These are phyloP conservation scores for Draba incana DNA, from an alignment of 345 rosid genomes.

Conservation along the genomic window DNA sequence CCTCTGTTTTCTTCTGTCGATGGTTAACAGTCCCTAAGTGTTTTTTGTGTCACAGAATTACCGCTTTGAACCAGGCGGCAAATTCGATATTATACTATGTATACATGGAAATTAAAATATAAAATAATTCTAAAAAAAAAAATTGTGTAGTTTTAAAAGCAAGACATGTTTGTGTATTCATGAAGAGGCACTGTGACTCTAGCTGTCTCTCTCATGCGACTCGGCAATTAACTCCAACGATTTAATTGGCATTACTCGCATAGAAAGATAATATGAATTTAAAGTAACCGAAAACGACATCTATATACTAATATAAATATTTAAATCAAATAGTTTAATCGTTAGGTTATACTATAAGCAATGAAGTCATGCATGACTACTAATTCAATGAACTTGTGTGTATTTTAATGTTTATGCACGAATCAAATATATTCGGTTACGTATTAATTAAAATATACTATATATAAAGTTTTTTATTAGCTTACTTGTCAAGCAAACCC, in stretches of 20 bases:
- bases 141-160: conserved; percentile 2
- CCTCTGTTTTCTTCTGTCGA: too few relatives aligned
- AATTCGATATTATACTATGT: neutral
- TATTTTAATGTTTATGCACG: conserved; percentile 22
- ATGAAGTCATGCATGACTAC: conserved; percentile 33
- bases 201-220: conserved; percentile 39
- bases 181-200: conserved; percentile 41
- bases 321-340: neutral
- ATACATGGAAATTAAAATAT: neutral
- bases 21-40: too few relatives aligned
- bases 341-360: conserved; percentile 21
- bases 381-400: conserved; percentile 14
- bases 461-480: conserved; percentile 22
- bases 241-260: conserved; percentile 26
- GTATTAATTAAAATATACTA: conserved; percentile 7
- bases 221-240: conserved; percentile 34
- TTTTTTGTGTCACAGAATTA: conserved; percentile 6
- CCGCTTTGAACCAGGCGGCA: conserved; percentile 1
- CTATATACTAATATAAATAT: neutral
- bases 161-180: conserved; percentile 25
- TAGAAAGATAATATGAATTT: conserved; percentile 12
- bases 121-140: neutral
- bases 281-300: conserved; percentile 38
- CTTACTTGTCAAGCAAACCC: conserved; percentile 79
- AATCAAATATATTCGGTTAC: conserved; percentile 12